These are phyloP conservation scores for Haplosporangium gracile DNA, from an alignment of 192 early-diverging fungal genomes.

Conservation along the genomic window DNA sequence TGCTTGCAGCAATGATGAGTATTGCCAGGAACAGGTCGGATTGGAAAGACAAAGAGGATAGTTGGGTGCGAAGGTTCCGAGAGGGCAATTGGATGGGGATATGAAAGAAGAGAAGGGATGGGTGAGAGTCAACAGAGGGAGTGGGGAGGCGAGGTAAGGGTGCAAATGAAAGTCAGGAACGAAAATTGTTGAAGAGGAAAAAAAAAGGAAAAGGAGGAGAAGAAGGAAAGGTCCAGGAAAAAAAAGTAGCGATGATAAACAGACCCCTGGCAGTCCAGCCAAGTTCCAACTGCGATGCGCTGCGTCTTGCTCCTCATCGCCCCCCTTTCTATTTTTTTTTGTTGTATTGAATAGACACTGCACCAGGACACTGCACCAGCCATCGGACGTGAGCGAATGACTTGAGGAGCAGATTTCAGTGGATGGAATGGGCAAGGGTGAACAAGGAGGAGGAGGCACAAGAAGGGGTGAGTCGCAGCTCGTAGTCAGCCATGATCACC, in stretches of 20 bases:
- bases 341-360: conserved; percentile 1
- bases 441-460: background rate
- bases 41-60: background rate
- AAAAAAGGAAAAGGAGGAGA: background rate
- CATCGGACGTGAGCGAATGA: conserved; percentile 1
- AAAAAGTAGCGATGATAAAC: background rate
- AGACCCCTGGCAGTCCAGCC: background rate
- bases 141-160: background rate
- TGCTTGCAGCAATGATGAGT: background rate
- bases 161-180: background rate
- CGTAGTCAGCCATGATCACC: conserved; percentile 13
- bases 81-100: background rate
- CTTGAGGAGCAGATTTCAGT: conserved; percentile 11
- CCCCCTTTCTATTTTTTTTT: background rate
- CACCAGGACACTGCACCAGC: conserved; percentile 9
- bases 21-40: background rate
- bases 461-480: background rate
- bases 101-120: background rate
- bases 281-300: conserved; percentile 8
- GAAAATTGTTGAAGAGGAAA: background rate
- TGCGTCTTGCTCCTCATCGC: conserved; percentile 4
- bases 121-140: background rate
- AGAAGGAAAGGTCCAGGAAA: background rate
- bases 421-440: conserved; percentile 2
- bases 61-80: background rate